Conservation (phyloP, 1,139 yeast species). For the Yamadazyma trypodendri region DNA sequence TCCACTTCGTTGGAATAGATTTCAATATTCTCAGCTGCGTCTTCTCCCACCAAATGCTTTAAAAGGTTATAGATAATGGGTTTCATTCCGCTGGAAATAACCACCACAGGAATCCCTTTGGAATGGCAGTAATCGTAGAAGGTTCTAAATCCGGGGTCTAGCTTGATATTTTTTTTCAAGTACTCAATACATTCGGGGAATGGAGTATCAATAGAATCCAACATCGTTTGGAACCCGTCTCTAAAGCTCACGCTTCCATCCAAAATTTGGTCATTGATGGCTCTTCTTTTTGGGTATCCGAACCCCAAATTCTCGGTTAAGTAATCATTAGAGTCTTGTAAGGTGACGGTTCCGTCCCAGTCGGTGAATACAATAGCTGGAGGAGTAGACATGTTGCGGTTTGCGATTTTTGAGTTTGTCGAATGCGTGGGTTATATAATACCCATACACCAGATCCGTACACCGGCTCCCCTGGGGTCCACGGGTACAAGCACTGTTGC, state of each 20-base stretch:
- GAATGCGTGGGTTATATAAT: neutral
- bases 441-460: neutral
- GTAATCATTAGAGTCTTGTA: slow-evolving; percentile 86
- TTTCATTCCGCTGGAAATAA: slow-evolving; percentile 88
- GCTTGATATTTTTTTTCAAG: slow-evolving; percentile 56
- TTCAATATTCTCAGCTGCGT: slow-evolving; percentile 69
- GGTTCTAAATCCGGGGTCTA: slow-evolving; percentile 87
- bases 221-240: slow-evolving; percentile 82
- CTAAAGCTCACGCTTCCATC: slow-evolving; percentile 69
- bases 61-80: slow-evolving; percentile 83
- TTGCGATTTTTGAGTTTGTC: too few relatives aligned
- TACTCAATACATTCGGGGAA: slow-evolving; percentile 79
- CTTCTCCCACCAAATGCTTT: slow-evolving; percentile 69
- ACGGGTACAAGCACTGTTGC: too few relatives aligned
- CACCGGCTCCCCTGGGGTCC: too few relatives aligned
- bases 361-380: slow-evolving; percentile 89
- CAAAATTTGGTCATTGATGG: slow-evolving; percentile 69
- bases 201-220: slow-evolving; percentile 72
- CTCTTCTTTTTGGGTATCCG: slow-evolving; percentile 67
- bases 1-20: slow-evolving; percentile 80
- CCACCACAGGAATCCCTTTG: slow-evolving; percentile 72
- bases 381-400: slow-evolving; percentile 17
- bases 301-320: slow-evolving; percentile 87
- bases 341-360: slow-evolving; percentile 96
- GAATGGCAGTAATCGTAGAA: slow-evolving; percentile 78